These are phyloP conservation scores for Saccharomyces hybrid DNA, from an alignment of 1,139 yeast genomes.

Conservation along the genomic window DNA sequence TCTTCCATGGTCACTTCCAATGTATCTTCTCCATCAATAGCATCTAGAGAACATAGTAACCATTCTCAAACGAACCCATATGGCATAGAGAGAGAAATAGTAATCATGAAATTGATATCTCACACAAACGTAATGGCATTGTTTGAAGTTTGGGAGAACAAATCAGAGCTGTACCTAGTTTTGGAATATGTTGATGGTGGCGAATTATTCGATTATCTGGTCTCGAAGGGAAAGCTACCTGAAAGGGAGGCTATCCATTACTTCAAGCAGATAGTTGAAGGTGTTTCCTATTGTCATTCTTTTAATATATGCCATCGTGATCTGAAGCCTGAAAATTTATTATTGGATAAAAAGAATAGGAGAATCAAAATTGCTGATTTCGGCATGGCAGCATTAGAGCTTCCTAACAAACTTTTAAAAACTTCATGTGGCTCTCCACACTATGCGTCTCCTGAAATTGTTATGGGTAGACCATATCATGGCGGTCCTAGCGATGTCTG, in stretches of 20 bases:
- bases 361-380: conserved; percentile 76
- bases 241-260: conserved; percentile 67
- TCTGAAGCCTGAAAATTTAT: conserved; percentile 68
- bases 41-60: conserved; percentile 4
- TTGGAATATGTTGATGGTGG: conserved; percentile 81
- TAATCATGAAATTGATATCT: conserved; percentile 69
- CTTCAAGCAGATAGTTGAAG: conserved; percentile 66
- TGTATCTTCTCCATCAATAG: conserved; percentile 12
- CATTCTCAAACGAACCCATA: conserved; percentile 37
- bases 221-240: conserved; percentile 73
- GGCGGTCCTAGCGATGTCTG: conserved; percentile 82
- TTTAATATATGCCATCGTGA: conserved; percentile 78
- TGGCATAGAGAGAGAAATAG: conserved; percentile 77
- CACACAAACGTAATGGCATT: conserved; percentile 70
- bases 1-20: conserved; percentile 10
- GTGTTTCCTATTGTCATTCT: conserved; percentile 77
- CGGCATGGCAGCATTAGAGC: conserved; percentile 81
- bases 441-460: conserved; percentile 83
- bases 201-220: conserved; percentile 66
- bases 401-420: conserved; percentile 60
- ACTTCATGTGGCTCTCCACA: conserved; percentile 85
- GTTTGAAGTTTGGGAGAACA: conserved; percentile 80
- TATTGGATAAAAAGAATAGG: conserved; percentile 51
- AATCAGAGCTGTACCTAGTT: conserved; percentile 63
- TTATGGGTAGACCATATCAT: conserved; percentile 66